A percentile compares a stretch with the other conserved stretches of the same genome.
phyloP scores from a whole-genome alignment of 176 grass and related monocot species.

The Cocos nucifera region DNA sequence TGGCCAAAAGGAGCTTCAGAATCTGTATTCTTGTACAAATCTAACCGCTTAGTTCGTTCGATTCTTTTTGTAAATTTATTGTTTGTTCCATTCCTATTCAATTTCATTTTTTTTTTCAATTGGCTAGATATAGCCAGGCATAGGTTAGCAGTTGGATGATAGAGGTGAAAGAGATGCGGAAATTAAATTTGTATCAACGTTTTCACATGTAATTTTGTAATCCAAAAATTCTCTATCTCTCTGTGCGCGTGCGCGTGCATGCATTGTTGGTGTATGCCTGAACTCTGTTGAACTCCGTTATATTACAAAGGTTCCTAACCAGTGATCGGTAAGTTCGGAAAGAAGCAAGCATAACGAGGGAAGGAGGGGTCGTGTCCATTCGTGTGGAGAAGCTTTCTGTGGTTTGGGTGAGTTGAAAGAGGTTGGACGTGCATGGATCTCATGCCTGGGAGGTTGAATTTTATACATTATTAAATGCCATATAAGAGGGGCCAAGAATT shows the following conservation, averaged over 20 bases:
- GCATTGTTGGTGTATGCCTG: no score
- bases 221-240: not conserved
- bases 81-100: constrained; percentile 7
- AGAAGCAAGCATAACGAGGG: no score
- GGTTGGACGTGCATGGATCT: not conserved
- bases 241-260: not conserved
- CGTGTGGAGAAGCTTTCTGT: not conserved
- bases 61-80: constrained; percentile 8
- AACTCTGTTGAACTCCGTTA: no score
- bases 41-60: not conserved
- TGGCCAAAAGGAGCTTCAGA: not conserved
- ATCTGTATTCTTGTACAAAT: constrained; percentile 15
- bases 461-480: no score
- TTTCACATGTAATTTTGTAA: not conserved
- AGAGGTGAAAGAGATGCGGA: not conserved
- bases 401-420: not conserved
- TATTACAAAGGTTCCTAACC: not conserved
- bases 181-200: not conserved
- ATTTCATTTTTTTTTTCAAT: constrained; percentile 8
- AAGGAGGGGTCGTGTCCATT: not conserved
- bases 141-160: constrained; percentile 20
- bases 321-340: not conserved
- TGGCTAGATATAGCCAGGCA: constrained; percentile 15
- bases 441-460: not conserved
- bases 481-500: no score